Evolutionary conservation across 2,329 filamentous ascomycete genomes (phyloP), one percentile per base, ranked within the genome.

Genomic region (Neofusicoccum cordaticola): DNA sequence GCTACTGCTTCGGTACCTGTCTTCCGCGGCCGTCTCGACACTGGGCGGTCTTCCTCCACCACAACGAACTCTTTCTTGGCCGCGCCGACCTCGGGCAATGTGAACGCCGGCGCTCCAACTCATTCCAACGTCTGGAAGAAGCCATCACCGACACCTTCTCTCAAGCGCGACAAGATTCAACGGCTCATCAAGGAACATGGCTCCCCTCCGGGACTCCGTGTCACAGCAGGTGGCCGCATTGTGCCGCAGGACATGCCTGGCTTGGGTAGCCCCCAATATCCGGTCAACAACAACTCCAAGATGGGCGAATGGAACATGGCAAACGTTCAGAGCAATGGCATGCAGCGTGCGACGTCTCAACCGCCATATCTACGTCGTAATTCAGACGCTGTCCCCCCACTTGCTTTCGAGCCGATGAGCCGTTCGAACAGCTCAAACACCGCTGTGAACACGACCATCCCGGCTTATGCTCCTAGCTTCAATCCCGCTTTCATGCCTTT

Each of bases 151-250:
- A 81, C 81, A 1, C 81, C 81, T 12, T 83, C 82, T 1, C 71
- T 83, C 70, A 83, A 83, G 72, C 78, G 79, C 47, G 79, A 79
- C 62, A 82, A 82, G 67, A 80, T 78, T 12, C 81, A 83, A 69
- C 77, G 75, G 47, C 77, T 84, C 47, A 78, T 83, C 70, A 82
- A 83, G 67, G 78, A 81, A 66, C 82, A 84, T 73, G 81, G 81
- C 62, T 83, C 81, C 42, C 82, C 82, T 41, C 80, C 79, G 22
- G 80, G 81, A 65, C 72, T 83, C 63, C 79, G 82, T 64, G 82
- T 84, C 48, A 84, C 82, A 56, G 82, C 82, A 66, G 82, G 82
- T 44, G 82, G 82, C n/a, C 78, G 81, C 17, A 79, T 84, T 66
- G 81, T 84, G n/a, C 81, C 81, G 13, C 81, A 77, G 60, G 81